Conservation (phyloP, 2,329 filamentous ascomycete genomes). For the Dactylellina leptospora region DNA sequence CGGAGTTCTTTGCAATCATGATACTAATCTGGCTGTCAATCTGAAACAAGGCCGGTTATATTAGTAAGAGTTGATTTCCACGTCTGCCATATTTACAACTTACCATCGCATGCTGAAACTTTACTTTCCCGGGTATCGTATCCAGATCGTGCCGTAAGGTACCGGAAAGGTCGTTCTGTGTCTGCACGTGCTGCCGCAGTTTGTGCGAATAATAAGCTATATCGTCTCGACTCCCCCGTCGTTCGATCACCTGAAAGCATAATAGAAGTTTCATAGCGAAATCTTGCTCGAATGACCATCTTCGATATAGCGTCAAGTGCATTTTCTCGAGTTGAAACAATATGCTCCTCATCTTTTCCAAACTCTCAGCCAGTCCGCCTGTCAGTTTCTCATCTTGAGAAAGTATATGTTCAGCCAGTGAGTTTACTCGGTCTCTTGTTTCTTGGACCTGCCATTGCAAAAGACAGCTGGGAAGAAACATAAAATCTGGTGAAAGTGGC, state of each 20-base stretch:
- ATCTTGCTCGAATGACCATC: slow-evolving; percentile 44
- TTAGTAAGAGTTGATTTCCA: too few species aligned
- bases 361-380: neutral
- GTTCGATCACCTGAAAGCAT: slow-evolving; percentile 35
- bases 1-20: slow-evolving; percentile 42
- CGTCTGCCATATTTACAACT: too few species aligned
- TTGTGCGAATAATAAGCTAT: slow-evolving; percentile 23
- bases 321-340: slow-evolving; percentile 32
- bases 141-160: slow-evolving; percentile 34
- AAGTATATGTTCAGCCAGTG: slow-evolving; percentile 23
- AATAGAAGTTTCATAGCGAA: slow-evolving; percentile 13
- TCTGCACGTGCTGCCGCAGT: slow-evolving; percentile 20
- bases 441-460: slow-evolving; percentile 45
- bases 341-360: slow-evolving; percentile 22
- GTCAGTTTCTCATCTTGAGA: slow-evolving; percentile 31
- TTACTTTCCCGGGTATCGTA: slow-evolving; percentile 36
- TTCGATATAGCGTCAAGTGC: slow-evolving; percentile 18
- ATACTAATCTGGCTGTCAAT: slow-evolving; percentile 45
- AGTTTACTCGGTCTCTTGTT: slow-evolving; percentile 32
- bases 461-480: slow-evolving; percentile 37
- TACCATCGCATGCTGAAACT: slow-evolving; percentile 48
- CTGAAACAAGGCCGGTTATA: neutral
- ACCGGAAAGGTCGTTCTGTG: slow-evolving; percentile 28
- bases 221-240: slow-evolving; percentile 26
- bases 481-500: slow-evolving; percentile 33